Conservation (phyloP, 257 asterid genomes). For the Ocimum tenuiflorum region DNA sequence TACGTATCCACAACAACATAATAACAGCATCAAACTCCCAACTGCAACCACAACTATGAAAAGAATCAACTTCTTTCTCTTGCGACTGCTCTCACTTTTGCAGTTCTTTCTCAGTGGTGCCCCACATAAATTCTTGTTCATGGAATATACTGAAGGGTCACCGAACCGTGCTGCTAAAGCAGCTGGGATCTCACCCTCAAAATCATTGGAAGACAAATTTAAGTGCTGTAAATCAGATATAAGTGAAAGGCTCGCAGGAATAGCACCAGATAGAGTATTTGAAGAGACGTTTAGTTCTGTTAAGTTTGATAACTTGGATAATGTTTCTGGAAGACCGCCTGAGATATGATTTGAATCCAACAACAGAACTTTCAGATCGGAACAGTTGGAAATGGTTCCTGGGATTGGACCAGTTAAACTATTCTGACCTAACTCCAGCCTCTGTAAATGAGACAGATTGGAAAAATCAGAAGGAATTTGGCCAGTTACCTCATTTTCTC, state of each 20-base stretch:
- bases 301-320: constrained; percentile 39
- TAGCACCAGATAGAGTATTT: constrained; percentile 48
- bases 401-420: constrained; percentile 52
- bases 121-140: constrained; percentile 58
- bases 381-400: constrained; percentile 46
- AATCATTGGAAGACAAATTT: constrained; percentile 54
- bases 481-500: constrained; percentile 39
- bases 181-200: constrained; percentile 70
- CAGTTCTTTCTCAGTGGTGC: constrained; percentile 49
- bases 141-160: constrained; percentile 50
- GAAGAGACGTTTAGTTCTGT: constrained; percentile 45
- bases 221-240: constrained; percentile 37
- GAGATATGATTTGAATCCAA: constrained; percentile 57
- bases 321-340: constrained; percentile 48
- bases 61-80: constrained; percentile 51
- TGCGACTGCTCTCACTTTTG: constrained; percentile 24
- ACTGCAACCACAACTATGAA: constrained; percentile 46
- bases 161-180: constrained; percentile 50
- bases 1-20: constrained; percentile 57
- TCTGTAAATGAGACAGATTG: constrained; percentile 37
- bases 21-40: constrained; percentile 46
- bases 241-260: constrained; percentile 46
- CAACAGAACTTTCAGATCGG: constrained; percentile 37
- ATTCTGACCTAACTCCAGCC: constrained; percentile 67
- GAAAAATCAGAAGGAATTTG: constrained; percentile 47